A percentile compares a stretch with the other conserved stretches of the same genome.
These are phyloP conservation scores for Phytophthora tubulina DNA, from an alignment of 352 stramenopile species.

Conservation along the genomic window DNA sequence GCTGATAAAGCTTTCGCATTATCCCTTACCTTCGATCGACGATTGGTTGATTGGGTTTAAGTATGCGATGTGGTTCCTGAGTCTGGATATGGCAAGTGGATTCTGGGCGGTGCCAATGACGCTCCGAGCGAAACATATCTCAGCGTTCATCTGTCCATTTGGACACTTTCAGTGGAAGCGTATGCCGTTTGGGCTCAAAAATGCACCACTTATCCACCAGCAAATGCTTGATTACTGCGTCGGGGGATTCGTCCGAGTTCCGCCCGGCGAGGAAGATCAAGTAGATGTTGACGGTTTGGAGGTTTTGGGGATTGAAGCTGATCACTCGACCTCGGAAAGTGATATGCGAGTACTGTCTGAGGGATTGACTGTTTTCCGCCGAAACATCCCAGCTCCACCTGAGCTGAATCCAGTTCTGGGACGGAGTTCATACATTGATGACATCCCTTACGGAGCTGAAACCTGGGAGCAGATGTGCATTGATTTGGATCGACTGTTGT, in stretches of 20 bases:
- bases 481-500: neutral
- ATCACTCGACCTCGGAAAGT: neutral
- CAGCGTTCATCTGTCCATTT: neutral
- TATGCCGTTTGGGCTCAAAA: neutral
- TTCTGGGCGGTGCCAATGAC: neutral
- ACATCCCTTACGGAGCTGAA: neutral
- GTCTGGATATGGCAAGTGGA: neutral
- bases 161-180: neutral
- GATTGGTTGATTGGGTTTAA: no score
- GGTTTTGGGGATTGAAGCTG: neutral
- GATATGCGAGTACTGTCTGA: neutral
- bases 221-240: neutral
- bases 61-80: no score
- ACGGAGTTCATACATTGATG: neutral
- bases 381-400: neutral
- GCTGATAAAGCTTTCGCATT: no score
- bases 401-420: neutral
- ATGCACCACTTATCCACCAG: no score
- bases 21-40: no score
- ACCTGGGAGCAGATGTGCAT: neutral
- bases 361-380: neutral
- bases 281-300: neutral
- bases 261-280: neutral
- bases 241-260: neutral
- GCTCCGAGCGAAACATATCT: neutral